Evolutionary conservation across 2,329 filamentous ascomycete genomes (phyloP).

Genomic region (Chaetomiaceae sp.): DNA sequence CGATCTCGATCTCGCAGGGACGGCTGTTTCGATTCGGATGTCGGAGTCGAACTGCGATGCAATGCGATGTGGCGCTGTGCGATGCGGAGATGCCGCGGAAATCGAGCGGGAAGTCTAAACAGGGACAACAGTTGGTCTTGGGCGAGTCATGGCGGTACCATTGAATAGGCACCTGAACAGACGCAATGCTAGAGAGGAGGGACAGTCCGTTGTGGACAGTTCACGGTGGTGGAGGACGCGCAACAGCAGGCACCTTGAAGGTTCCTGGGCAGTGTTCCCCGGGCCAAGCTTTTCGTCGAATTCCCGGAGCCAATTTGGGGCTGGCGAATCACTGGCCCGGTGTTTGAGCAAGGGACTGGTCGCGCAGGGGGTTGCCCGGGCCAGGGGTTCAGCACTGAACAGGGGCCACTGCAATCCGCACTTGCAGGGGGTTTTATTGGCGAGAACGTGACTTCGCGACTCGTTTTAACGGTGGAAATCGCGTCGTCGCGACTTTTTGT

Average conservation of each 20-base stretch:
- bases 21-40: no score
- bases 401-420: conserved; percentile 2
- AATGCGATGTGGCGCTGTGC: conserved; percentile 10
- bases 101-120: neutral
- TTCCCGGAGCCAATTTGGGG: neutral
- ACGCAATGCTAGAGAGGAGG: neutral
- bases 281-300: conserved; percentile 7
- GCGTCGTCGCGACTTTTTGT: conserved; percentile 12
- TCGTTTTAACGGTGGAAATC: neutral
- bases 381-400: neutral
- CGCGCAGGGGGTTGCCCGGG: no score
- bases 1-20: no score
- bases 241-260: conserved; percentile 1
- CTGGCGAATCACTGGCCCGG: conserved; percentile 1
- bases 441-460: conserved; percentile 25
- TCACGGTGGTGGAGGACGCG: neutral
- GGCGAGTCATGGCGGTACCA: conserved; percentile 17
- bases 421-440: conserved; percentile 15
- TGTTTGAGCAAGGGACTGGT: no score
- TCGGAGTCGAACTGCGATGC: no score
- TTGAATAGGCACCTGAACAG: conserved; percentile 4
- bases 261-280: neutral
- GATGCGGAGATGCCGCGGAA: neutral
- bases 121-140: conserved; percentile 5
- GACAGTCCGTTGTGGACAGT: conserved; percentile 2